Evolutionary conservation across 805 yeast species (phyloP).

Genomic region (Saturnispora silvae): DNA sequence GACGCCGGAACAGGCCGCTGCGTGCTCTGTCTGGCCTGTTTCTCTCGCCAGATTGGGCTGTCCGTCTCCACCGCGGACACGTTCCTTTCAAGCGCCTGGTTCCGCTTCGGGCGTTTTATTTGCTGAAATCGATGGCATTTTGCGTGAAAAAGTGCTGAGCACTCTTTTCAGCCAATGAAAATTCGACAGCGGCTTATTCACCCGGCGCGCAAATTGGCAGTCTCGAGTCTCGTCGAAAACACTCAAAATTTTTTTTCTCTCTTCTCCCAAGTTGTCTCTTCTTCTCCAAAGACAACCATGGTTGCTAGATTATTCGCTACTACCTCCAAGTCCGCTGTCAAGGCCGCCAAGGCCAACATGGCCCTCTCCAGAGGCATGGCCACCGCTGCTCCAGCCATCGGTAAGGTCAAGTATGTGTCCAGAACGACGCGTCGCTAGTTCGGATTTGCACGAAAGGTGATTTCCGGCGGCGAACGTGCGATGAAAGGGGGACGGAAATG

Average conservation of each 20-base stretch:
- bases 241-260: not conserved
- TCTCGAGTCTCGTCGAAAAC: not conserved
- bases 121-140: too few species aligned
- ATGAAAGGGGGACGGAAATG: not conserved
- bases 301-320: constrained; percentile 49
- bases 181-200: not conserved
- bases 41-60: constrained; percentile 14
- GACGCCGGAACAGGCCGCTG: constrained; percentile 20
- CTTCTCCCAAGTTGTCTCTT: not conserved
- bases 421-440: too few species aligned
- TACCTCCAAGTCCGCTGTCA: constrained; percentile 75
- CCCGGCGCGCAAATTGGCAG: not conserved
- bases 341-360: constrained; percentile 77
- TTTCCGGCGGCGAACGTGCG: not conserved
- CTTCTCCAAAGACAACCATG: constrained; percentile 14
- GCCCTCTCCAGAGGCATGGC: constrained; percentile 70
- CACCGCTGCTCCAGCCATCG: constrained; percentile 63
- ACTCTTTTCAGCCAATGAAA: constrained; percentile 1
- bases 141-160: constrained; percentile 7
- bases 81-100: too few species aligned
- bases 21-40: constrained; percentile 20
- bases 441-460: not conserved
- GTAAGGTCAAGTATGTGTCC: constrained; percentile 76
- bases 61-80: too few species aligned
- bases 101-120: too few species aligned